A percentile compares a stretch with the other conserved stretches of the same genome.
These are phyloP conservation scores for Fraxinus nigra DNA, from an alignment of 305 asterid genomes.

Conservation along the genomic window DNA sequence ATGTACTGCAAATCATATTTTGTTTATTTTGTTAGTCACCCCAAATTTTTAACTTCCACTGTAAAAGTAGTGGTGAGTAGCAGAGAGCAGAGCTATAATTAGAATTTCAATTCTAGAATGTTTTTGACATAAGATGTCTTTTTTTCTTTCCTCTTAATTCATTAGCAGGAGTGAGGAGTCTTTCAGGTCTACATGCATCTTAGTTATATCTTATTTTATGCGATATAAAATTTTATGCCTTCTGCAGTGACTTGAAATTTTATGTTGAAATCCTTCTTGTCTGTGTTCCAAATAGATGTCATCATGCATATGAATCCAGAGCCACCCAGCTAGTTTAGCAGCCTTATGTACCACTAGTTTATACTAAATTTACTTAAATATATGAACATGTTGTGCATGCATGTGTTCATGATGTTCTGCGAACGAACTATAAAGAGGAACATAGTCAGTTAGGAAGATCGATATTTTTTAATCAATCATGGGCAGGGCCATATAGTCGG, in stretches of 20 bases:
- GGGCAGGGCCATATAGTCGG: neutral
- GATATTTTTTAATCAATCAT: neutral
- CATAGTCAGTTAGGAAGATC: neutral
- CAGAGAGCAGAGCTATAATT: neutral
- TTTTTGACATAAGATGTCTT: neutral
- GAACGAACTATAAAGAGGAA: neutral
- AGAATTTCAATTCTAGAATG: neutral
- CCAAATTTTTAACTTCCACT: neutral
- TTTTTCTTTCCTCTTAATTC: constrained; percentile 11
- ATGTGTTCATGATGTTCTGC: neutral
- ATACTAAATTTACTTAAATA: neutral
- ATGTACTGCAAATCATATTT: neutral
- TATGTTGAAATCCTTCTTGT: neutral
- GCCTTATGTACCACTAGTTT: neutral
- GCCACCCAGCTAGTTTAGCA: neutral
- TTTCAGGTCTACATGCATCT: constrained; percentile 16
- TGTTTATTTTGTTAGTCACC: neutral
- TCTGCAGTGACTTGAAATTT: constrained; percentile 5
- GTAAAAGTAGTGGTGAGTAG: neutral
- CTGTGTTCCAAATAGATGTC: neutral
- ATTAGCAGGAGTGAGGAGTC: constrained; percentile 7
- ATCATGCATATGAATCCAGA: neutral
- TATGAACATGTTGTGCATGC: neutral
- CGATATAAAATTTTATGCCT: constrained; percentile 12
- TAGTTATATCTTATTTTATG: neutral